Evolutionary conservation across 768 basidiomycete genomes (phyloP), one percentile per base, ranked within the genome.

Genomic region (Sarcomyxa edulis): DNA sequence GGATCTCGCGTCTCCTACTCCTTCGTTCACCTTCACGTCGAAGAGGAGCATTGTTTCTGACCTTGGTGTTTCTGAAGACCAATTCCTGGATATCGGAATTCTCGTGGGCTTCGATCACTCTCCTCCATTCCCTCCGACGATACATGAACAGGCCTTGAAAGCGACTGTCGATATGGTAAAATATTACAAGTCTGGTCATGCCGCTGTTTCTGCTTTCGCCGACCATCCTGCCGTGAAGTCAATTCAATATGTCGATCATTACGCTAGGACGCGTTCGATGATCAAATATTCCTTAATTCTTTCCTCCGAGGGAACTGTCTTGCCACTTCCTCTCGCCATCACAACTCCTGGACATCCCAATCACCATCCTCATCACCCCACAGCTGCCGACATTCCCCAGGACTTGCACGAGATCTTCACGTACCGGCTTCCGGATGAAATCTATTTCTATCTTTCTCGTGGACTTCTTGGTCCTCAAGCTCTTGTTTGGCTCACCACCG

Each of bases 381-480:
- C 89, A 0, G 78, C 85, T 0, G 80, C 83, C 19, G 96, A 98
- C 53, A 82, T 98, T 41, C 96, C 96, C 3, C 59, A 64, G 34
- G 95, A 98, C 61, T 65, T 99, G 26, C 88, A 95, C 55, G 92
- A 96, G 37, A 87, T 98, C 44, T 98, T 97, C 66, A 94, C 92
- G 7, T 69, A 89, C 60, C 84, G 92, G 31, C 72, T 99, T 18
- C 95, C 95, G 1, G 96, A 98, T 58, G 93, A 98, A 57, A 74
- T 97, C 42, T 98, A 94, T 66, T 97, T 84, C 61, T 96, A 97
- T 59, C 76, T 98, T 47, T 96, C 92, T 26, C 83, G 92, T 12
- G 95, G 96, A 5, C 74, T 98, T 10, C 58, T 97, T 37, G 81
- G 82, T 7, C 90, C 95, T 0, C 88, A 91, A 50, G 81, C 91